Percentiles rank a stretch among this genome's conserved stretches.
Conservation (phyloP, 306 rosid genomes). For the Styphnolobium japonicum region DNA sequence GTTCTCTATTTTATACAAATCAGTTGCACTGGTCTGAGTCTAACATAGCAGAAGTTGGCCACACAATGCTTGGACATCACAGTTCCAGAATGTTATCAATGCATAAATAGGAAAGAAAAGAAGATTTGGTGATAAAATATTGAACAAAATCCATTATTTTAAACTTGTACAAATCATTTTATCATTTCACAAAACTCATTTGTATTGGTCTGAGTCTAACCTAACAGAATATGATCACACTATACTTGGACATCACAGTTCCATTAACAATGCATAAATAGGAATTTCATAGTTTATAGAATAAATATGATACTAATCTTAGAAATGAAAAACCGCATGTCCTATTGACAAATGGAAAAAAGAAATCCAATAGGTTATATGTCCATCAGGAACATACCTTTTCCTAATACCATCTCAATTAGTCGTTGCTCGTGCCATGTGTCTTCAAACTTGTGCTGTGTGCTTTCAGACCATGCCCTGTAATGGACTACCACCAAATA, state of each 20-base stretch:
- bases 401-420: slow-evolving; percentile 72
- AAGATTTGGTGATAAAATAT: background rate
- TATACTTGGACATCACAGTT: background rate
- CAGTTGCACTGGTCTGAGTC: background rate
- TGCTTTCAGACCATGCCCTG: slow-evolving; percentile 87
- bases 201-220: background rate
- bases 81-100: background rate
- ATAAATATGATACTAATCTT: background rate
- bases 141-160: background rate
- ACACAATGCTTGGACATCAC: background rate
- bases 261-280: background rate
- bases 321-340: background rate
- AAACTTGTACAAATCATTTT: background rate
- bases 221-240: background rate
- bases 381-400: slow-evolving; percentile 49
- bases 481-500: slow-evolving; percentile 65
- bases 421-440: slow-evolving; percentile 90
- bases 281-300: background rate
- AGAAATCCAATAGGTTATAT: background rate
- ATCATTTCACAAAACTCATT: background rate
- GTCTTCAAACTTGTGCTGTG: slow-evolving; percentile 90
- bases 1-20: background rate
- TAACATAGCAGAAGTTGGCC: background rate
- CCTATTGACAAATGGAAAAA: background rate
- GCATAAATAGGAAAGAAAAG: background rate